Conservation (phyloP, 2,329 filamentous ascomycete species). For the Colletotrichum sansevieriae region DNA sequence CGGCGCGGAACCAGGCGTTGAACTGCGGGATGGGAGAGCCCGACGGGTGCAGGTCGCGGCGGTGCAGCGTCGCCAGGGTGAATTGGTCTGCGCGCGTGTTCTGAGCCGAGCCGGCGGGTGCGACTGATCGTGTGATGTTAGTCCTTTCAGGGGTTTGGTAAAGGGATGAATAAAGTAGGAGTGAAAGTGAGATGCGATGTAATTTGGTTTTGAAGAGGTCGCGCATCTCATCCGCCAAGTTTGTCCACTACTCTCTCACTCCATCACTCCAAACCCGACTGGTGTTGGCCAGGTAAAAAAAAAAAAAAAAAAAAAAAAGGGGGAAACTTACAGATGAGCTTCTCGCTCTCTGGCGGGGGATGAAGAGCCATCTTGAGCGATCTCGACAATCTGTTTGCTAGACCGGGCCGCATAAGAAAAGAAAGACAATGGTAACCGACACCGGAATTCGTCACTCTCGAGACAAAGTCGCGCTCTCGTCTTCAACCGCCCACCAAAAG, state of each 20-base stretch:
- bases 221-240: too few relatives aligned
- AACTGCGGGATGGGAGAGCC: conserved; percentile 83
- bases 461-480: neutral
- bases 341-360: conserved; percentile 54
- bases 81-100: conserved; percentile 82
- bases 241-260: neutral
- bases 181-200: neutral
- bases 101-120: conserved; percentile 70
- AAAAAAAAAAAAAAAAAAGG: too few relatives aligned
- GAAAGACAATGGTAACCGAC: too few relatives aligned
- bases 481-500: neutral
- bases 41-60: conserved; percentile 68
- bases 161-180: too few relatives aligned
- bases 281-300: too few relatives aligned
- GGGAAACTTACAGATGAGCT: conserved; percentile 62
- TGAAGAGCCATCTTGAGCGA: conserved; percentile 60
- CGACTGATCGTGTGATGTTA: conserved; percentile 60
- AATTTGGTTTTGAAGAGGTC: too few relatives aligned
- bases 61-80: conserved; percentile 71
- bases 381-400: conserved; percentile 30
- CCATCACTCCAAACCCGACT: too few relatives aligned
- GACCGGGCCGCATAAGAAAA: conserved; percentile 29
- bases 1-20: conserved; percentile 87
- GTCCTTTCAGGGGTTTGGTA: neutral
- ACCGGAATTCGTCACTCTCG: too few relatives aligned